phyloP scores from a whole-genome alignment of 2,329 filamentous ascomycete species.

The Fusarium sp. region DNA sequence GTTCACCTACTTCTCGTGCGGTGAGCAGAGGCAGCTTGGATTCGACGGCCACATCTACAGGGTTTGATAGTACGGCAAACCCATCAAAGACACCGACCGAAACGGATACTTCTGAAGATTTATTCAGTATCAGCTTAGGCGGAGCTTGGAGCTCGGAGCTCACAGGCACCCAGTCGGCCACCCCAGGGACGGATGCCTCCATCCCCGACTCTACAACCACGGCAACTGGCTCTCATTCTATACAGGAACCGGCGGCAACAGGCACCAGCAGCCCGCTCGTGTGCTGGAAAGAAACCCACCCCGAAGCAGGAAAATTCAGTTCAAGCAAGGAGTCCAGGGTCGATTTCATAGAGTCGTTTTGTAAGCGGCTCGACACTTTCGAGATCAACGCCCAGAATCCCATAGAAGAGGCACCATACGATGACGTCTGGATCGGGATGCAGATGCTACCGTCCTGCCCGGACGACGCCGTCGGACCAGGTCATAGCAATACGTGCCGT shows the following conservation, averaged over 20 bases:
- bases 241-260: neutral
- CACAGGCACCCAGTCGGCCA: neutral
- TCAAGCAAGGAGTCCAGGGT: constrained; percentile 1
- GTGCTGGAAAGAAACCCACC: constrained; percentile 3
- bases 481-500: neutral
- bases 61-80: neutral
- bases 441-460: neutral
- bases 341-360: constrained; percentile 1
- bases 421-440: constrained; percentile 1
- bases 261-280: neutral
- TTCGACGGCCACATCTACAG: neutral
- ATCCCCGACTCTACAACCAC: neutral
- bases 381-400: neutral
- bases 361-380: neutral
- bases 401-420: neutral
- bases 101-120: neutral
- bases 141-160: neutral
- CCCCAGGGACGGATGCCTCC: neutral
- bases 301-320: neutral
- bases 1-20: neutral
- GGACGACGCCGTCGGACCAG: neutral
- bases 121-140: neutral
- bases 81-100: neutral
- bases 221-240: neutral
- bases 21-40: neutral